phyloP scores from a whole-genome alignment of 2,329 filamentous ascomycete genomes.

The Ceratocystis huliohia region DNA sequence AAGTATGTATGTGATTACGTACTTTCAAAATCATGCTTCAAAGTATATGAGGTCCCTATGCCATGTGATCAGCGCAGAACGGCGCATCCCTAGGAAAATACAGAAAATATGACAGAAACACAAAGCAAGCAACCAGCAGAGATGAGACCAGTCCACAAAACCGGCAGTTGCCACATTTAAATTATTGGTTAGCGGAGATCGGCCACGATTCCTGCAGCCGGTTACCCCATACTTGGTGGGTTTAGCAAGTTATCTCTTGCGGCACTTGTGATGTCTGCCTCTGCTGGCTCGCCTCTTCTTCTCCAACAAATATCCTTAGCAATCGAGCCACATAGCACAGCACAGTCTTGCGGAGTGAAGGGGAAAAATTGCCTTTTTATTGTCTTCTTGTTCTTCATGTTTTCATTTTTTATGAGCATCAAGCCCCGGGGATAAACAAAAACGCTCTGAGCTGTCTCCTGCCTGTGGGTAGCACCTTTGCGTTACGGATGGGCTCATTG shows the following conservation, averaged over 20 bases:
- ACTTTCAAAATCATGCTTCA: not conserved
- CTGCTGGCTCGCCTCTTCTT: not conserved
- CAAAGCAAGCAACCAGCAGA: not conserved
- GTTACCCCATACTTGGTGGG: not conserved
- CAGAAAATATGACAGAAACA: not conserved
- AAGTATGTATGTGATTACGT: not conserved
- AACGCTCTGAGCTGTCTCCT: constrained; percentile 2
- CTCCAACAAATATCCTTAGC: not conserved
- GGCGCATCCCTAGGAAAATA: not conserved
- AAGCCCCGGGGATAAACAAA: not conserved
- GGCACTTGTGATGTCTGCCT: not conserved
- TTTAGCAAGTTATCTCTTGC: not conserved
- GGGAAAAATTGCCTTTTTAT: too few species aligned
- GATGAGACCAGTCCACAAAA: not conserved
- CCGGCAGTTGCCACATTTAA: not conserved
- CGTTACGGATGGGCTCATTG: not conserved
- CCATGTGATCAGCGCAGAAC: not conserved
- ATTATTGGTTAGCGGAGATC: not conserved
- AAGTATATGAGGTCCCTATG: not conserved
- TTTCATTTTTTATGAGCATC: not conserved
- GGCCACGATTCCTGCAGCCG: not conserved
- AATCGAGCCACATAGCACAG: not conserved
- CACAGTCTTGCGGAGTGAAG: not conserved
- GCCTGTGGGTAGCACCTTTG: constrained; percentile 5
- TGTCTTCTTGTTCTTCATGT: not conserved